Evolutionary conservation across 805 yeast genomes (phyloP).

Genomic region (Yamadazyma tumulicola): DNA sequence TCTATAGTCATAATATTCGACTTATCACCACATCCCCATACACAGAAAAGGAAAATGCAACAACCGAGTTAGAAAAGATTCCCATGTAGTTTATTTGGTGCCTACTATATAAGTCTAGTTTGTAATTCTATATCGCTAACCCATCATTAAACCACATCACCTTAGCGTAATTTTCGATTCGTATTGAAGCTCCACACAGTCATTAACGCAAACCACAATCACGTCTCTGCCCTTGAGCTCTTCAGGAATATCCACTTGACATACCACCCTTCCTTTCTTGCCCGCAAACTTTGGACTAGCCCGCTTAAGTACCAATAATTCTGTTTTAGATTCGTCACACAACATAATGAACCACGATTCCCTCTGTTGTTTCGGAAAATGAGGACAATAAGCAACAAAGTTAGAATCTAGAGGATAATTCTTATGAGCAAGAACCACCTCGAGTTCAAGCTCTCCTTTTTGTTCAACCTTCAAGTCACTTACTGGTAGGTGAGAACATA

Average conservation of each 20-base stretch:
- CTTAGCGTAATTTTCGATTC: conserved; percentile 10
- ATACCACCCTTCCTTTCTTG: conserved; percentile 35
- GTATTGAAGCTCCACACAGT: conserved; percentile 60
- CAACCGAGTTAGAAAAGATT: too few relatives aligned
- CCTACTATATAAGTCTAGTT: too few relatives aligned
- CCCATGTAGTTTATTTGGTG: too few relatives aligned
- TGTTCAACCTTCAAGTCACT: conserved; percentile 46
- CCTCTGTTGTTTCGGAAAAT: conserved; percentile 85
- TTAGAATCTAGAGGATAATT: conserved; percentile 50
- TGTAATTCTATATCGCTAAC: too few relatives aligned
- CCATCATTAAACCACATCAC: not conserved
- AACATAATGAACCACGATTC: conserved; percentile 88
- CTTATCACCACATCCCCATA: too few relatives aligned
- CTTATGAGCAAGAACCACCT: conserved; percentile 51
- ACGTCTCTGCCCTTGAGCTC: conserved; percentile 45
- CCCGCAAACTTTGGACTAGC: conserved; percentile 55
- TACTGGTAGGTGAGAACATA: conserved; percentile 60
- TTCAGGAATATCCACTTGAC: conserved; percentile 49
- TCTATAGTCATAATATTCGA: not conserved
- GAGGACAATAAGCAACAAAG: conserved; percentile 69
- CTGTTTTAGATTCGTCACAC: conserved; percentile 47
- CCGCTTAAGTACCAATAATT: conserved; percentile 66
- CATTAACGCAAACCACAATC: conserved; percentile 54
- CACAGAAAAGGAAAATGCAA: too few relatives aligned
- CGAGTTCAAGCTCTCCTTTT: conserved; percentile 27